Evolutionary conservation across 2,329 filamentous ascomycete species (phyloP), one percentile per base, ranked within the genome.

Genomic region (Ilyonectria sp.): DNA sequence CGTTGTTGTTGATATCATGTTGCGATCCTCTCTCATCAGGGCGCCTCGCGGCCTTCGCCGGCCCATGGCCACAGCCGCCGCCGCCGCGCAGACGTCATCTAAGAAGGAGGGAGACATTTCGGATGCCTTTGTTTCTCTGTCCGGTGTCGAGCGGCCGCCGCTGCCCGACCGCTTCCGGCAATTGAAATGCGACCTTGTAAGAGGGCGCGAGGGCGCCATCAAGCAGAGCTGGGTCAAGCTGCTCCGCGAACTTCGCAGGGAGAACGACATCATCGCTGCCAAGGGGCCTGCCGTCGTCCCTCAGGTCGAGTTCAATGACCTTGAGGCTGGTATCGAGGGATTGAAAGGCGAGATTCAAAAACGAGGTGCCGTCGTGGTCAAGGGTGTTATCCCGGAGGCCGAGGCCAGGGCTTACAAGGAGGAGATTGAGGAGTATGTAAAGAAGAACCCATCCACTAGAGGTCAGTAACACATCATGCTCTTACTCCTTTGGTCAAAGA

Each of bases 361-460:
- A 71, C 84, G 90, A 1, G 92, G 91, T 9, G 87, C 85, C 0
- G 87, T 88, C 0, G 89, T 94, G 1, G 84, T 94, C 23, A 85
- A 88, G 49, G 89, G 89, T 13, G 92, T 94, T 4, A 79, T 94
- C 15, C 86, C 90, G 0, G 86, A 89, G 71, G 79, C 82, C 1
- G 87, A 92, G 76, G 92, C 92, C 0, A 81, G 91, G 54, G 83
- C 81, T 1, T 92, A 90, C 73, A 94, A 94, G 79, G 82, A 83
- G 9, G 86, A 91, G 66, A 81, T 92, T 6, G 87, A 90, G 69
- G 86, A 88, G 8, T 94, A 94, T 71, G 87, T 93, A 7, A 81
- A 80, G 13, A 85, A 85, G 60, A 94, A 94, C 74, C 87, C 89
- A 0, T 82, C 81, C 4, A 91, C 89, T 4, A 86, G 82, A 82